A percentile compares a stretch with the other conserved stretches of the same genome.
These are phyloP conservation scores for Leptographium wingfieldii DNA, from an alignment of 2,329 filamentous ascomycete species.

Conservation along the genomic window DNA sequence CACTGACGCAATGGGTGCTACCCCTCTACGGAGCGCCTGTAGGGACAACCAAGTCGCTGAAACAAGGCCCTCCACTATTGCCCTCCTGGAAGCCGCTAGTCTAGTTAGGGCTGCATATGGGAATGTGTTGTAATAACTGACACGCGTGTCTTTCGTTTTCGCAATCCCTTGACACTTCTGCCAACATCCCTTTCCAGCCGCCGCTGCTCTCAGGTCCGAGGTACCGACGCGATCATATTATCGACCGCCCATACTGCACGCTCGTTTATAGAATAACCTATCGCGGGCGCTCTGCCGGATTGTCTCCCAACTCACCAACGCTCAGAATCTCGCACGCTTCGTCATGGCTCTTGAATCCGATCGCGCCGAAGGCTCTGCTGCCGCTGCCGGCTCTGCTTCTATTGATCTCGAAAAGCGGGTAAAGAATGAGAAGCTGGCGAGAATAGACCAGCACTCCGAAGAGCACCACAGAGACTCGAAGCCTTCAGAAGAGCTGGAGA, in stretches of 20 bases:
- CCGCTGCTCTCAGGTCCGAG: neutral
- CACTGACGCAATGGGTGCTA: neutral
- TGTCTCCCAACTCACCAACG: neutral
- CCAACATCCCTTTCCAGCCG: neutral
- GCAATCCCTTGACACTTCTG: neutral
- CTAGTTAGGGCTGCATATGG: neutral
- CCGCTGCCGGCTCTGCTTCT: slow-evolving; percentile 19
- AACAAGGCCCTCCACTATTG: too few species aligned
- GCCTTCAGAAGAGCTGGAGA: slow-evolving; percentile 23
- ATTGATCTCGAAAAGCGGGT: slow-evolving; percentile 17
- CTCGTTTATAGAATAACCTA: neutral
- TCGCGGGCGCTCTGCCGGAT: neutral
- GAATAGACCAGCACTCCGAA: slow-evolving; percentile 17
- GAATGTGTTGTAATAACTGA: neutral
- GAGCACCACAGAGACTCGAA: slow-evolving; percentile 20
- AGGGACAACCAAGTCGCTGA: too few species aligned
- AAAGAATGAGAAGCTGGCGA: slow-evolving; percentile 20
- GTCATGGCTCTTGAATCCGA: slow-evolving; percentile 16
- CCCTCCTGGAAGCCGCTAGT: neutral
- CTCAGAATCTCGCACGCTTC: neutral
- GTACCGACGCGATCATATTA: neutral
- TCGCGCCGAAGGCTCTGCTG: slow-evolving; percentile 17
- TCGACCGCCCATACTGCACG: neutral
- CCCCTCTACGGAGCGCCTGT: neutral
- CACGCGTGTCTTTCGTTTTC: neutral